Conservation (phyloP, 768 basidiomycete genomes). For the Serendipita sp. region DNA sequence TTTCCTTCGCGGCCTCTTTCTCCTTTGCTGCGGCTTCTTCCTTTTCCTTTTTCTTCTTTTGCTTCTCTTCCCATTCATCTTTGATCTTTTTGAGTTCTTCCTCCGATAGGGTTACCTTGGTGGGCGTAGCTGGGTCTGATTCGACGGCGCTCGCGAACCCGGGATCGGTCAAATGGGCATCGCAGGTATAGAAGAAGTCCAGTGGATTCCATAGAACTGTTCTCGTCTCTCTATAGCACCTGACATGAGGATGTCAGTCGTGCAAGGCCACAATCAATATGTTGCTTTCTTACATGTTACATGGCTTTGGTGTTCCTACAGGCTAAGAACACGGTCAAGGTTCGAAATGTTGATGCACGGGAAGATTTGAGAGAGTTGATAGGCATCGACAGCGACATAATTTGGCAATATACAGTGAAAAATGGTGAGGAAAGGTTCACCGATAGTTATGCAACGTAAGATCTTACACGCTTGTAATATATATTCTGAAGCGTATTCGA, state of each 20-base stretch:
- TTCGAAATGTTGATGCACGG: neutral
- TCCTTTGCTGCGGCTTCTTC: slow-evolving; percentile 30
- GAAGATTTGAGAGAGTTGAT: neutral
- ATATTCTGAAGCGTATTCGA: slow-evolving; percentile 35
- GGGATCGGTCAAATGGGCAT: slow-evolving; percentile 59
- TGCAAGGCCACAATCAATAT: neutral
- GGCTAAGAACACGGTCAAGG: slow-evolving; percentile 28
- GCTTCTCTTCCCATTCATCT: slow-evolving; percentile 64
- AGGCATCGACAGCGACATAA: neutral
- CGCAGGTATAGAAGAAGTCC: slow-evolving; percentile 80
- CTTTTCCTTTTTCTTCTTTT: slow-evolving; percentile 42
- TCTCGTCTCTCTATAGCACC: slow-evolving; percentile 57
- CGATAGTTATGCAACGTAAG: neutral
- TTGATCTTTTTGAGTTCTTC: slow-evolving; percentile 69
- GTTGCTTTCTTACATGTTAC: slow-evolving; percentile 34
- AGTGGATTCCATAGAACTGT: slow-evolving; percentile 70
- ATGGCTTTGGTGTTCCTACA: slow-evolving; percentile 60
- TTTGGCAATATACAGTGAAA: no score
- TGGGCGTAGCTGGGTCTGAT: slow-evolving; percentile 16
- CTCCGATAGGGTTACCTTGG: slow-evolving; percentile 25
- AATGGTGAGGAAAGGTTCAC: no score
- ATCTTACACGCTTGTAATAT: slow-evolving; percentile 21
- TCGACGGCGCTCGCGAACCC: slow-evolving; percentile 50
- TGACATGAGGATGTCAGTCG: slow-evolving; percentile 14
- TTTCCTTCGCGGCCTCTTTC: slow-evolving; percentile 24